Evolutionary conservation across 2,329 filamentous ascomycete genomes (phyloP), one percentile per base, ranked within the genome.

Genomic region (Raffaelea deltoideospora): DNA sequence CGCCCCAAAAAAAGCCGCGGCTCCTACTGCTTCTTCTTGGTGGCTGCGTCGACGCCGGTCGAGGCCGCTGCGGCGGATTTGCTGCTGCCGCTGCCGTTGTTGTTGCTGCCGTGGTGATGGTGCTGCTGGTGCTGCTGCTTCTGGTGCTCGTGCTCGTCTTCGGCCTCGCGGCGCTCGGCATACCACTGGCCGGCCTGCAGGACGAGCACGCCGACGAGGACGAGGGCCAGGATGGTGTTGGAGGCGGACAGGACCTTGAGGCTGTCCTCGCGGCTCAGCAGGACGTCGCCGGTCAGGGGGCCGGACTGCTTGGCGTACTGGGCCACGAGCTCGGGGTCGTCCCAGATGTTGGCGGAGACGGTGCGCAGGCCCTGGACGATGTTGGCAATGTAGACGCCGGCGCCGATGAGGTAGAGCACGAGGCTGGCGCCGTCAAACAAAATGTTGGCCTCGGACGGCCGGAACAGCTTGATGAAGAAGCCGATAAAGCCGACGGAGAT

Each of bases 171-270:
- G 54, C 82, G 72, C 69, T 95, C 86, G 22, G 90, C 90, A 62
- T 98, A 96, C 88, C 88, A 96, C 68, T 96, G 85, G 10, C 90
- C 90, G 20, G 84, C 84, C 71, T 96, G 90, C 51, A 98, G 61
- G 26, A 95, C 82, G 46, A 98, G 56, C 11, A 98, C 83, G 5
- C 90, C 90, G 5, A 95, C 78, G 38, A 96, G 61, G 26, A 98
- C 84, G 33, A 96, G 69, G 30, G 88, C 90, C 40, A 96, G 61
- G 53, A 98, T 96, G 5, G 90, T 96, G 59, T 96, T 94, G 57
- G 85, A 94, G 11, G 90, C 90, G 24, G 85, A 76, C 49, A 96
- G 65, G 18, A 98, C 88, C 64, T 84, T 80, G 49, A 98, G 61
- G 51, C 78, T 88, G 56, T 98, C 90, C 60, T 95, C 86, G 20